Conservation (phyloP, 1,284 basidiomycete genomes). For the Trametes pubescens region DNA sequence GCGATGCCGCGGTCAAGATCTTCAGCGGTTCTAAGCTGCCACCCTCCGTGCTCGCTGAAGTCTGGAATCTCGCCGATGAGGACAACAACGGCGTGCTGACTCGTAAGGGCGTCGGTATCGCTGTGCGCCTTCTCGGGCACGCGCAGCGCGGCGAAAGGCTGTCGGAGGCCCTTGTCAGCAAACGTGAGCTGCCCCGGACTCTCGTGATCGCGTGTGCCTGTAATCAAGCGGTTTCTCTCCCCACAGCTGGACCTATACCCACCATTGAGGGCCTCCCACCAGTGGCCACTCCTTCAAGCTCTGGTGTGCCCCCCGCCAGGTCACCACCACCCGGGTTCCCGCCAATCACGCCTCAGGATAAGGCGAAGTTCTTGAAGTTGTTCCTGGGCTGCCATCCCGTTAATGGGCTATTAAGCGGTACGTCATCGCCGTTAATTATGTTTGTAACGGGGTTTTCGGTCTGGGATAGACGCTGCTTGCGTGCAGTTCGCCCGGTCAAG, state of each 20-base stretch:
- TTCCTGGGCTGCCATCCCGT: conserved; percentile 79
- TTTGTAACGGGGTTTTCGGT: neutral
- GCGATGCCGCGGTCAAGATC: conserved; percentile 84
- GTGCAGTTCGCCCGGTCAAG: too few relatives aligned
- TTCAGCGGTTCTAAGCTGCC: conserved; percentile 83
- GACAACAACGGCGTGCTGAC: conserved; percentile 94
- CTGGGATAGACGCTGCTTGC: too few relatives aligned
- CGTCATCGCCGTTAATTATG: conserved; percentile 6
- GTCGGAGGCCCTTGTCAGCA: conserved; percentile 64
- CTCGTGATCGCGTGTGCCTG: conserved; percentile 26
- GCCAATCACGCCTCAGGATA: conserved; percentile 80
- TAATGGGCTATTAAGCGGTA: conserved; percentile 82
- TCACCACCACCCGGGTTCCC: conserved; percentile 71
- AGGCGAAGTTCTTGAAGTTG: conserved; percentile 81
- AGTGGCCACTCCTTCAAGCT: conserved; percentile 54
- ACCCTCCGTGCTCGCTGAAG: conserved; percentile 85
- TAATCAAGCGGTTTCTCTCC: conserved; percentile 7
- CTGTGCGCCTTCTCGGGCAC: conserved; percentile 91
- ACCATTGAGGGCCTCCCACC: conserved; percentile 77
- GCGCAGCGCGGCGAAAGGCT: conserved; percentile 88
- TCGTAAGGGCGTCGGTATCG: conserved; percentile 85
- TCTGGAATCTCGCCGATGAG: conserved; percentile 94
- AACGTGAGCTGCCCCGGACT: conserved; percentile 60
- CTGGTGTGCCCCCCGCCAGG: conserved; percentile 64
- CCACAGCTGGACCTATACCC: conserved; percentile 82